Evolutionary conservation across 768 basidiomycete genomes (phyloP), one percentile per base, ranked within the genome.

Genomic region (Austroboletus festivus): DNA sequence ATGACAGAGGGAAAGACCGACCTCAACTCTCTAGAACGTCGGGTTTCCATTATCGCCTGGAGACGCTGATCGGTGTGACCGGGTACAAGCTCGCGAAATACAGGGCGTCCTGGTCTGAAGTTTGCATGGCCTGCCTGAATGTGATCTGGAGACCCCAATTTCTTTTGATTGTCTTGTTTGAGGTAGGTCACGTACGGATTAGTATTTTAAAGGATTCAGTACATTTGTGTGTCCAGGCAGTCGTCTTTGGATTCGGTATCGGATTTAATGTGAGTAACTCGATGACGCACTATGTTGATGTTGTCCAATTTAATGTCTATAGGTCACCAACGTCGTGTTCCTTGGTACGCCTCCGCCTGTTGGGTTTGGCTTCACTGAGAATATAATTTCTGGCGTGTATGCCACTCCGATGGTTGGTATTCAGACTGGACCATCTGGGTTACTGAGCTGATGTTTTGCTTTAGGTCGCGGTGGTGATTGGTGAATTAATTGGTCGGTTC

Each of bases 241-340:
- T 71, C 16, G 53, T 74, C 1, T 80, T 80, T 54, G 79, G 80
- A 3, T 81, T 79, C 58, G 46, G 65, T 21, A 71, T 78, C 34
- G 76, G 78, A 35, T 62, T 76, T 38, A 75, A 74, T 39, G 72
- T 73, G 33, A 52, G 71, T 44, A 20, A 12, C 22, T 0, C 4
- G 34, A 6, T 8, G 2, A 24, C 5, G 13, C 31, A 30, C n/a
- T n/a, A n/a, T n/a, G n/a, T n/a, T 7, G 33, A 5, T 8, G 18
- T 3, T 8, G 5, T 20, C 9, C 21, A 2, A 11, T 26, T 26
- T 42, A 38, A 53, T 21, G 11, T 53, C 18, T 6, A 4, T 47
- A 80, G 73, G 76, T 78, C 18, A 82, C 81, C 6, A 78, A 77
- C 35, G 78, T 74, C 0, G 77, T 80, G 5, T 81, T 81, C 61